Percentiles rank a stretch among this genome's conserved stretches.
These are phyloP conservation scores for Phytopythium kandeliae DNA, from an alignment of 352 stramenopile genomes.

Conservation along the genomic window DNA sequence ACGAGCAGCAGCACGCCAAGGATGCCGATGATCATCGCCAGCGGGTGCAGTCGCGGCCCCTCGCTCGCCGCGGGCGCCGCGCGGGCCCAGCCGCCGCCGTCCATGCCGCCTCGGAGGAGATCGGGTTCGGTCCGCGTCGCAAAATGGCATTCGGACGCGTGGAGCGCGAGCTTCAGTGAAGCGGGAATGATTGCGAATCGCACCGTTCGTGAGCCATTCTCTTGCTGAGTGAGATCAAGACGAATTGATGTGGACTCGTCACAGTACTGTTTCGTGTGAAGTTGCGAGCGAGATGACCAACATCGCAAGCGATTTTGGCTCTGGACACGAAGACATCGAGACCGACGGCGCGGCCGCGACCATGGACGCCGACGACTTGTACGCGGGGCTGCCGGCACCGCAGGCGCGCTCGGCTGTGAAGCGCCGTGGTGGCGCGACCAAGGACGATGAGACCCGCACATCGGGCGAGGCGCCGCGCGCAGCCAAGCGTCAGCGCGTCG, in stretches of 20 bases:
- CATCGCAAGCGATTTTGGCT: no score
- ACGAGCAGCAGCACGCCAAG: constrained; percentile 53
- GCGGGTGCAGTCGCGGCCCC: constrained; percentile 41
- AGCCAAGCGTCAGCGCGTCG: constrained; percentile 9
- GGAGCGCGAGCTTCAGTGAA: not conserved
- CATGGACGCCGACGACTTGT: constrained; percentile 33
- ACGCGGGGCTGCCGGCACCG: constrained; percentile 43
- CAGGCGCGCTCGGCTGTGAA: constrained; percentile 20
- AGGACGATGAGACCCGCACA: not conserved
- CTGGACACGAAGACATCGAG: no score
- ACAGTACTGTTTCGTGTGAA: no score
- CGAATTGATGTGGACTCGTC: no score
- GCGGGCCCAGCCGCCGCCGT: not conserved
- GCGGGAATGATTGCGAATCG: not conserved
- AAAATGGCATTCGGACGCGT: no score
- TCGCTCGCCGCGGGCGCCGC: not conserved
- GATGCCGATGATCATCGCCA: constrained; percentile 59
- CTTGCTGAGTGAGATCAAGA: no score
- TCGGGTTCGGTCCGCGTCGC: no score
- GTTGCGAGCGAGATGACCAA: no score
- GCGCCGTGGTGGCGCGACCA: constrained; percentile 10
- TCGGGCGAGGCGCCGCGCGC: not conserved
- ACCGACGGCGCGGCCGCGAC: no score
- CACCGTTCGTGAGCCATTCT: no score
- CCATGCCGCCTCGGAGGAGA: not conserved